These are phyloP conservation scores for Apocynum venetum DNA, from an alignment of 257 asterid genomes.

Conservation along the genomic window DNA sequence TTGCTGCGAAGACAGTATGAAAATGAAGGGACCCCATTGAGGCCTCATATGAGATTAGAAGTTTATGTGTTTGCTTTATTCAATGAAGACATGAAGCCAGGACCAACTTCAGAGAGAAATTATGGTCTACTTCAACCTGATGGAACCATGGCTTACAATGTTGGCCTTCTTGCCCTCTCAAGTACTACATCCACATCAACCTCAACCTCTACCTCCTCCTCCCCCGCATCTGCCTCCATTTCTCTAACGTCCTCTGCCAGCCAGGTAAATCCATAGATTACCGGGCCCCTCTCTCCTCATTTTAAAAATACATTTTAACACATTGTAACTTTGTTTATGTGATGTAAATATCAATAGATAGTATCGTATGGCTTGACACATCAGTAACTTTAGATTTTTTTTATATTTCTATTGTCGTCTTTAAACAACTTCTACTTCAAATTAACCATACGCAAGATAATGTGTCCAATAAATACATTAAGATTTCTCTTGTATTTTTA, in stretches of 20 bases:
- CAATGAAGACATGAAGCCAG: conserved; percentile 81
- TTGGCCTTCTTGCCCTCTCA: conserved; percentile 38
- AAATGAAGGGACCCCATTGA: conserved; percentile 69
- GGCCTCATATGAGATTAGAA: conserved; percentile 57
- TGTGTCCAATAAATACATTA: no score
- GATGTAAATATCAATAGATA: neutral
- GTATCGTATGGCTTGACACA: no score
- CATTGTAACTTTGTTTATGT: neutral
- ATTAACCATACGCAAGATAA: no score
- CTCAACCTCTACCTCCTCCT: conserved; percentile 21
- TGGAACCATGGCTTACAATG: conserved; percentile 62
- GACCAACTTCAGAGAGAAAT: conserved; percentile 71
- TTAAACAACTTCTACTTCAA: neutral
- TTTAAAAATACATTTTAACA: neutral
- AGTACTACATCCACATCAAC: conserved; percentile 24
- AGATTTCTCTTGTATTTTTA: no score
- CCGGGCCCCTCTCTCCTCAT: neutral
- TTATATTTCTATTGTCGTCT: neutral
- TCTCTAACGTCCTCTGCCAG: conserved; percentile 46
- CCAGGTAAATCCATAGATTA: conserved; percentile 35
- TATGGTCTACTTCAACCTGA: conserved; percentile 69
- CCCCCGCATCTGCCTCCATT: conserved; percentile 26
- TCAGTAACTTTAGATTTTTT: neutral
- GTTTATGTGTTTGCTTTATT: conserved; percentile 74
- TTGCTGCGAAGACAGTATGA: conserved; percentile 51